Evolutionary conservation across 164 flowering plant genomes (phyloP), one percentile per base, ranked within the genome.

Genomic region (Euptelea pleiosperma): DNA sequence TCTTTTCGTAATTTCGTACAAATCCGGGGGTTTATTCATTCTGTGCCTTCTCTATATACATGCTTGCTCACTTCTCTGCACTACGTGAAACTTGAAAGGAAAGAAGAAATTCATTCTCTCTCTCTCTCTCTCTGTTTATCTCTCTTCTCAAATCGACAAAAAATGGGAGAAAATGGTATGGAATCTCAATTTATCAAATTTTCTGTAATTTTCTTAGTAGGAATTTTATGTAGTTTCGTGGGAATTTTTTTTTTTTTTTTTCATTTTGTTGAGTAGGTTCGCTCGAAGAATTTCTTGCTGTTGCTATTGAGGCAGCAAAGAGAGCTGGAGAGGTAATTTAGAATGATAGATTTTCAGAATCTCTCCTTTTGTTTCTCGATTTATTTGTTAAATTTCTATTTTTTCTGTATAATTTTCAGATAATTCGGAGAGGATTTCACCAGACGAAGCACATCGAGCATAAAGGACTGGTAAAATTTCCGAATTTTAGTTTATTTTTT

Each of bases 291-390:
- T 89, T 80, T 42, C 74, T 91, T 15, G 77, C 69, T 18, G 68
- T 67, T 52, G 96, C 98, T 1, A 78, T 91, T 33, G 90, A 86
- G 29, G 98, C 94, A 19, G 96, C 98, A 2, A 84, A 85, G 65
- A 66, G 31, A 58, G 98, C 96, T 42, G 98, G 98, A 42, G 89
- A 89, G 83, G 98, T 75, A n/a, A 55, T 11, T 33, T 39, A 29
- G 15, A 31, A 29, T 16, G 25, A 34, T 6, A n/a, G 0, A 2
- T 41, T 42, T 47, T 15, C 2, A 45, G 26, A 52, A 18, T 36
- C n/a, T 47, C n/a, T 3, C 0, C 16, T 12, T 5, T 43, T 41
- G 25, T 28, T 24, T 48, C 34, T 4, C 0, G 16, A 6, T 14
- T 33, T 57, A 6, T 18, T n/a, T 22, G 9, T 52, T 35, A 22